phyloP scores from a whole-genome alignment of 805 yeast species.

The Candida patagonica region DNA sequence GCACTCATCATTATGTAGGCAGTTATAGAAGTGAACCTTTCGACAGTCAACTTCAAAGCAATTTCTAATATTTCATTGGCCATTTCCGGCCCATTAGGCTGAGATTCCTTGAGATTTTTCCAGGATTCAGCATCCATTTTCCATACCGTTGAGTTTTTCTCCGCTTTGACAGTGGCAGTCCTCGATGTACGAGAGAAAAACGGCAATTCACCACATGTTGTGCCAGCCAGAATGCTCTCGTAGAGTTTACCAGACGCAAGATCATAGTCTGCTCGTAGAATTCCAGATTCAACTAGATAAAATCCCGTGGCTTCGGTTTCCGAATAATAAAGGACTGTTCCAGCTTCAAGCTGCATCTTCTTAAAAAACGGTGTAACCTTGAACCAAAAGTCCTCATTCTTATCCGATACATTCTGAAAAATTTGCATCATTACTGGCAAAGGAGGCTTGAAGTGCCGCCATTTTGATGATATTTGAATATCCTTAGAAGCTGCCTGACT shows the following conservation, averaged over 20 bases:
- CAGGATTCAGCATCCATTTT: slow-evolving; percentile 42
- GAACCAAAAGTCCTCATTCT: slow-evolving; percentile 52
- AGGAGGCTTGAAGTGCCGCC: slow-evolving; percentile 41
- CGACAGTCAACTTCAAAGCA: slow-evolving; percentile 53
- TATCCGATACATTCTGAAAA: slow-evolving; percentile 48
- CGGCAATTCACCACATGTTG: slow-evolving; percentile 61
- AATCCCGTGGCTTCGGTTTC: slow-evolving; percentile 44
- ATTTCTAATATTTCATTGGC: slow-evolving; percentile 58
- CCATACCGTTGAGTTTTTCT: slow-evolving; percentile 63
- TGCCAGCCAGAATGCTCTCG: slow-evolving; percentile 55
- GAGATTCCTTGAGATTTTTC: slow-evolving; percentile 31
- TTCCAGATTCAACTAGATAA: slow-evolving; percentile 51
- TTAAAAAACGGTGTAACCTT: slow-evolving; percentile 48
- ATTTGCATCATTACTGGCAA: slow-evolving; percentile 56
- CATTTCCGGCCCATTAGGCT: slow-evolving; percentile 39
- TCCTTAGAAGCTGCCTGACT: slow-evolving; percentile 26
- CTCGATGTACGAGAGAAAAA: slow-evolving; percentile 31
- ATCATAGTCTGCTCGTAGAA: slow-evolving; percentile 42
- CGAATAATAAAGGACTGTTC: slow-evolving; percentile 36
- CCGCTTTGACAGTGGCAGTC: slow-evolving; percentile 45
- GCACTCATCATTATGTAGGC: slow-evolving; percentile 55
- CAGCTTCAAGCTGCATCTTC: slow-evolving; percentile 39
- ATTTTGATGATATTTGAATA: slow-evolving; percentile 18
- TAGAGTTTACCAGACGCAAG: slow-evolving; percentile 38
- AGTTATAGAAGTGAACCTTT: slow-evolving; percentile 63